These are phyloP conservation scores for Boletus rubescentipes DNA, from an alignment of 768 basidiomycete genomes.

Conservation along the genomic window DNA sequence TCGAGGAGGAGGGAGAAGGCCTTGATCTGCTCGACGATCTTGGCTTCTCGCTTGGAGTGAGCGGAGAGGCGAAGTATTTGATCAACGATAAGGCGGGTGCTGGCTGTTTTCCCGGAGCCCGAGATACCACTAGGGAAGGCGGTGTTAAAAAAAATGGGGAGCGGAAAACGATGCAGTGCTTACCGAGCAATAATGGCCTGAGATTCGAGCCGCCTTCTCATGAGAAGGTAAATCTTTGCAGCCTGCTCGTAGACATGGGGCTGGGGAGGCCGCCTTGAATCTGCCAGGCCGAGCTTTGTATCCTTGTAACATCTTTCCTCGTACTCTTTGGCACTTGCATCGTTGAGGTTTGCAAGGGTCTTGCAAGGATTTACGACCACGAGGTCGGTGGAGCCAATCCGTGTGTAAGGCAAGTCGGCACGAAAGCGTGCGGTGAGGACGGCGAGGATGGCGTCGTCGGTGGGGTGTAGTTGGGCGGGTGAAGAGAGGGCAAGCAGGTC, in stretches of 20 bases:
- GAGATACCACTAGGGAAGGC: slow-evolving; percentile 51
- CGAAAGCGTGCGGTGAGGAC: slow-evolving; percentile 59
- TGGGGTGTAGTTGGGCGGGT: slow-evolving; percentile 46
- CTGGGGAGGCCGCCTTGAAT: slow-evolving; percentile 41
- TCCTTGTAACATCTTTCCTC: slow-evolving; percentile 55
- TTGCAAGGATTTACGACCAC: slow-evolving; percentile 63
- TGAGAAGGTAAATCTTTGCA: slow-evolving; percentile 56
- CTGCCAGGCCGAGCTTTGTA: slow-evolving; percentile 41
- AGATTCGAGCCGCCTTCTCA: slow-evolving; percentile 51
- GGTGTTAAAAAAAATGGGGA: slow-evolving; percentile 16
- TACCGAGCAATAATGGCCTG: slow-evolving; percentile 60
- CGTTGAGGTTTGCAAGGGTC: slow-evolving; percentile 54
- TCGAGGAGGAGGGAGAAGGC: slow-evolving; percentile 56
- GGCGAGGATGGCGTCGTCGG: slow-evolving; percentile 55
- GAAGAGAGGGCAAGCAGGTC: slow-evolving; percentile 42
- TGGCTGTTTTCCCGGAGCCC: slow-evolving; percentile 60
- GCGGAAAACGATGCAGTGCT: slow-evolving; percentile 8
- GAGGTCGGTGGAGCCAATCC: slow-evolving; percentile 47
- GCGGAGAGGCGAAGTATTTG: slow-evolving; percentile 62
- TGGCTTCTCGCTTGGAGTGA: slow-evolving; percentile 52
- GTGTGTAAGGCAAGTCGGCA: slow-evolving; percentile 55
- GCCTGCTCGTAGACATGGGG: slow-evolving; percentile 67
- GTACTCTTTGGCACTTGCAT: slow-evolving; percentile 57
- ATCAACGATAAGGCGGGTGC: slow-evolving; percentile 49
- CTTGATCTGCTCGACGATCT: slow-evolving; percentile 54